Conservation (phyloP, 192 early-diverging fungal genomes). For the Umbelopsis vinacea region DNA sequence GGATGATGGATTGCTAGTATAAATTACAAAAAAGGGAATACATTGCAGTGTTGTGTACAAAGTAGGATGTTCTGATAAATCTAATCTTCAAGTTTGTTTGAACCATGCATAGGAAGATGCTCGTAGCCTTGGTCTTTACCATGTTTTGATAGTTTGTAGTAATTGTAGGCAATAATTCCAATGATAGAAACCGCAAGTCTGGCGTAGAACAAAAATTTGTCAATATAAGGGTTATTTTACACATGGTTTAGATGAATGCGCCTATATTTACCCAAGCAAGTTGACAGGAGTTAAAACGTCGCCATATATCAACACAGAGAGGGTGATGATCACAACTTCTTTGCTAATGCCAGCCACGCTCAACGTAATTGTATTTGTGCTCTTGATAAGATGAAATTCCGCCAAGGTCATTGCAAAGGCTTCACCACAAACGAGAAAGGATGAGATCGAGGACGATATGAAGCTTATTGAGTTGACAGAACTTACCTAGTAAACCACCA, state of each 20-base stretch:
- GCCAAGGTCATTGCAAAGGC: slow-evolving; percentile 82
- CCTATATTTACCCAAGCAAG: slow-evolving; percentile 60
- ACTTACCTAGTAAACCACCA: slow-evolving; percentile 65
- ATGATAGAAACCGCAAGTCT: slow-evolving; percentile 58
- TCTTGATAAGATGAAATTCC: slow-evolving; percentile 79
- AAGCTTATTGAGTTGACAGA: background rate
- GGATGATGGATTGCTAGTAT: background rate
- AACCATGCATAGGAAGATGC: slow-evolving; percentile 27
- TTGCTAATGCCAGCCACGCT: slow-evolving; percentile 82
- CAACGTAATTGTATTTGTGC: slow-evolving; percentile 77
- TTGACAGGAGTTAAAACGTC: slow-evolving; percentile 72
- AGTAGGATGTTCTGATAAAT: background rate
- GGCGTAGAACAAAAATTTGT: slow-evolving; percentile 32
- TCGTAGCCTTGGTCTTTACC: slow-evolving; percentile 28
- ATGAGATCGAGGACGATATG: background rate
- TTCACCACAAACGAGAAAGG: background rate
- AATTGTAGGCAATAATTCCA: slow-evolving; percentile 62
- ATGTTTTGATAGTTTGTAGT: slow-evolving; percentile 36
- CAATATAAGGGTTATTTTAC: background rate
- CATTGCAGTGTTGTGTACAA: background rate
- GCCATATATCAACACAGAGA: slow-evolving; percentile 71
- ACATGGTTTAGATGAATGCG: background rate
- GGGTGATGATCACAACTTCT: slow-evolving; percentile 78
- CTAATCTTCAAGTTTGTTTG: slow-evolving; percentile 29
- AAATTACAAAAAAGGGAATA: slow-evolving; percentile 21